Conservation (phyloP, 2,329 filamentous ascomycete species). For the Neodidymelliopsis sp. region DNA sequence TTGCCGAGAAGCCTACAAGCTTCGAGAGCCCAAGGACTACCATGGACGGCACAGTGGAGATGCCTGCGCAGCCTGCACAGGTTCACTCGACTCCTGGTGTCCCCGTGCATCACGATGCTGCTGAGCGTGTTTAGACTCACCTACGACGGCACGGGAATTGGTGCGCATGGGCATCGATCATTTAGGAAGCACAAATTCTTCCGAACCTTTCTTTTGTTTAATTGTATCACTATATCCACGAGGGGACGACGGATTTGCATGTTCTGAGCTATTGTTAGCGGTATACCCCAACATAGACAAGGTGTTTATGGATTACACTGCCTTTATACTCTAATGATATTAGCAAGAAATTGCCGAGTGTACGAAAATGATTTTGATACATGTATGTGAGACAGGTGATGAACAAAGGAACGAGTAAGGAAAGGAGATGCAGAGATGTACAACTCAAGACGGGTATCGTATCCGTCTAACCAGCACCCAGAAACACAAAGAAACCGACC, state of each 20-base stretch:
- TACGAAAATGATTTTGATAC: no score
- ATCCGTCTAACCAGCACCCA: constrained; percentile 9
- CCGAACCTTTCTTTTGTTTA: not conserved
- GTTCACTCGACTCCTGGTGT: not conserved
- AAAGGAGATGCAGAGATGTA: not conserved
- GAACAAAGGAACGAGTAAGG: not conserved
- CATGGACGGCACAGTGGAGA: not conserved
- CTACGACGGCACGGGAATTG: not conserved
- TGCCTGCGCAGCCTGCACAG: constrained; percentile 1
- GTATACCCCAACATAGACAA: constrained; percentile 12
- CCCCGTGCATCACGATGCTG: no score
- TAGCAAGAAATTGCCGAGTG: no score
- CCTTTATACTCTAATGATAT: no score
- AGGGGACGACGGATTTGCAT: not conserved
- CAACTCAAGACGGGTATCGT: constrained; percentile 15
- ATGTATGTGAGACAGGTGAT: no score
- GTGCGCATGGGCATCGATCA: not conserved
- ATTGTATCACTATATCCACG: not conserved
- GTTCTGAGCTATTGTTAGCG: constrained; percentile 10
- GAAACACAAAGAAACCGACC: not conserved
- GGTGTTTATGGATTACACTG: no score
- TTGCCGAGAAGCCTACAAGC: constrained; percentile 6
- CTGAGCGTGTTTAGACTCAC: not conserved
- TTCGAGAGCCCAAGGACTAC: constrained; percentile 1
- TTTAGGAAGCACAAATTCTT: not conserved